Percentiles rank a stretch among this genome's conserved stretches.
Evolutionary conservation across 179 eudicot species (phyloP).

Genomic region (Beta lomatogona): DNA sequence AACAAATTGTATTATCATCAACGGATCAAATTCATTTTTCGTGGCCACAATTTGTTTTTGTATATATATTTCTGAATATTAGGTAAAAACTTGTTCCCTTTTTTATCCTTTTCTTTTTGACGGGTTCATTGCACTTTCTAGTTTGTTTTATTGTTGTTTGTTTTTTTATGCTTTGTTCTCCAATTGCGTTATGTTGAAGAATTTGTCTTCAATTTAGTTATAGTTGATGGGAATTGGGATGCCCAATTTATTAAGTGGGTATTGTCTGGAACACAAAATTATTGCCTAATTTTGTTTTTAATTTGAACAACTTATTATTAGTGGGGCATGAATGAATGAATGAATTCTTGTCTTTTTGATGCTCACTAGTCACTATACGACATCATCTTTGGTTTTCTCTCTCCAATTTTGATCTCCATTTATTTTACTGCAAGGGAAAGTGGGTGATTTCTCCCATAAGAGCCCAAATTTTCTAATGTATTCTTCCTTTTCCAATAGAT

Average conservation of each 20-base stretch:
- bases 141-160: conserved; percentile 2
- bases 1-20: neutral
- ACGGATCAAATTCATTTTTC: conserved; percentile 3
- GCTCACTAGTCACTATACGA: neutral
- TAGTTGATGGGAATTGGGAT: conserved; percentile 6
- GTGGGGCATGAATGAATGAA: conserved; percentile 11
- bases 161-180: conserved; percentile 9
- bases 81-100: conserved; percentile 3
- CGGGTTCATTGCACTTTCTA: neutral
- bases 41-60: conserved; percentile 15
- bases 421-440: neutral
- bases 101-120: neutral
- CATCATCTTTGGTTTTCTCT: neutral
- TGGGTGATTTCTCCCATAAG: neutral
- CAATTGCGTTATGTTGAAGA: neutral
- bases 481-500: no score
- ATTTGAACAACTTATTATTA: neutral
- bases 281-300: conserved; percentile 5
- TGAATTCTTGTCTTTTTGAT: neutral
- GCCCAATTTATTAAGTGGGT: conserved; percentile 16
- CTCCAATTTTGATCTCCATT: neutral
- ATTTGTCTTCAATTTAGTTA: neutral
- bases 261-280: conserved; percentile 16
- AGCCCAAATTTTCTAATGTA: neutral
- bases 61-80: neutral